Evolutionary conservation across 805 yeast genomes (phyloP), one percentile per base, ranked within the genome.

Genomic region (Ogataea allantospora): DNA sequence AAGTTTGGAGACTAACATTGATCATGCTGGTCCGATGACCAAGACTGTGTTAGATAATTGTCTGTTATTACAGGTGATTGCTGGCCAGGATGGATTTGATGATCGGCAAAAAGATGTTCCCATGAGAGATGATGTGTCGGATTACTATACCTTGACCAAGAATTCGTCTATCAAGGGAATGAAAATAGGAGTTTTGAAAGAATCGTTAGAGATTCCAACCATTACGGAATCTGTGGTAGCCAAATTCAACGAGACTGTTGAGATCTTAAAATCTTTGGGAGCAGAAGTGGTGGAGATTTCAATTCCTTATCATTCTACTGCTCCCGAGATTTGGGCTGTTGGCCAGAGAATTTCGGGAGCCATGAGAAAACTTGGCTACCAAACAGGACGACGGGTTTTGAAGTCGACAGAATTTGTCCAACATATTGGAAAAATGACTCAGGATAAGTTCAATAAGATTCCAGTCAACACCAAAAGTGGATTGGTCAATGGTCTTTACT

Each of bases 11-110:
- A 52, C 58, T 6, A 60, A 57, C 28, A 56, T 57, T 28, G 70
- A 65, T 38, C 66, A 62, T 44, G 58, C 63, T 12, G 70, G 70
- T 6, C 65, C 66, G n/a, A 59, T 65, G 63, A 63, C 70, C 4
- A 50, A 42, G 27, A 57, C 62, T 15, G 68, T 65, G 3, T 44
- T 58, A 20, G 63, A 54, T 13, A 65, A 63, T 43, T 62, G 63
- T 17, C 29, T 48, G 22, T 40, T 60, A 20, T 49, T 65, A 16
- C 53, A 57, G 32, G 67, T 46, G 20, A 47, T 65, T 25, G 68
- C 70, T 17, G 70, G 68, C 3, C 46, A 50, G 12, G 69, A 64
- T 44, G 62, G 55, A 9, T 48, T 56, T 30, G 68, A 64, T 38
- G 68, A 64, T 40, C 38, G 55, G n/a, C 48, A 43, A 27, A 40